Conservation (phyloP, 169 alveolate species). For the Plasmodium vivax region DNA sequence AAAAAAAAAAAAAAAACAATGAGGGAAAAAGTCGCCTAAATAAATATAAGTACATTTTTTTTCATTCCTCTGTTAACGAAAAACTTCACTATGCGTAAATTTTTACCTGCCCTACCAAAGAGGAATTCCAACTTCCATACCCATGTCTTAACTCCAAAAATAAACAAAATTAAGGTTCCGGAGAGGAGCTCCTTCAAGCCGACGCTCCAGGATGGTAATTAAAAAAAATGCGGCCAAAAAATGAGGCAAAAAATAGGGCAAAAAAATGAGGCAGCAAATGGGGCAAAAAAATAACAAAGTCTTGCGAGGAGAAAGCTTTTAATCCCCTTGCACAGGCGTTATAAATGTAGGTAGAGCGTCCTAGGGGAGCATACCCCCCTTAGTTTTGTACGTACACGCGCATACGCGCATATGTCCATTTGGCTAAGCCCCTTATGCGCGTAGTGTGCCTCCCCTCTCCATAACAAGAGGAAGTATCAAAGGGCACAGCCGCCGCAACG, state of each 20-base stretch:
- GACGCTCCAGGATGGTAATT: constrained; percentile 71
- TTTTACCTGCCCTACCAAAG: background rate
- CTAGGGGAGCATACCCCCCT: background rate
- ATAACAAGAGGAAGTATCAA: background rate
- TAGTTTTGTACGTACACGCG: background rate
- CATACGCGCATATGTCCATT: background rate
- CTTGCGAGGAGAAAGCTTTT: background rate
- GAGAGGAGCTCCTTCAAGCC: constrained; percentile 36
- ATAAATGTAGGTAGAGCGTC: background rate
- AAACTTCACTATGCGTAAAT: background rate
- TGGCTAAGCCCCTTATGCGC: background rate
- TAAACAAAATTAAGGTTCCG: constrained; percentile 41
- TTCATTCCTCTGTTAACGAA: constrained; percentile 15
- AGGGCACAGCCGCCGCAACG: background rate
- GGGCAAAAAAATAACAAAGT: background rate
- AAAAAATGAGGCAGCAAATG: background rate
- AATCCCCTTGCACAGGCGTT: background rate
- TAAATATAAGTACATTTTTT: background rate
- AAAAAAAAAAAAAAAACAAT: background rate
- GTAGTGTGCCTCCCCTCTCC: background rate
- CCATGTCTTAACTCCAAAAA: constrained; percentile 59
- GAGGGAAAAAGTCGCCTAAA: background rate
- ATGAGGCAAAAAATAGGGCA: background rate
- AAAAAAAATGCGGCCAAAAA: constrained; percentile 1
- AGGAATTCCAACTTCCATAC: constrained; percentile 31